Conservation (phyloP, 2,329 filamentous ascomycete species). For the Talaromyces sp. region DNA sequence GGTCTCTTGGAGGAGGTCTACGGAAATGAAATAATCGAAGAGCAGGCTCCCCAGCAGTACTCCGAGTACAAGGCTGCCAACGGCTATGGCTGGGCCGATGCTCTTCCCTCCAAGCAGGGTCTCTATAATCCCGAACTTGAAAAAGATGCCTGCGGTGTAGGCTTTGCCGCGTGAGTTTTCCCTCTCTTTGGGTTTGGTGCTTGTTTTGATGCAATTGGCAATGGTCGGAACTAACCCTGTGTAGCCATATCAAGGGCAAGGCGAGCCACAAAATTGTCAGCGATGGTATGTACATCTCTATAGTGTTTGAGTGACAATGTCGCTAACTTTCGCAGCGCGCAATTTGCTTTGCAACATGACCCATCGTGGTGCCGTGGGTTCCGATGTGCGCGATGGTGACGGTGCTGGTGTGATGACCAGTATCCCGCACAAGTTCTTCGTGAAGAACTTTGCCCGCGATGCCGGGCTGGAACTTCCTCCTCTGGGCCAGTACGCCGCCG, state of each 20-base stretch:
- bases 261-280: constrained; percentile 97
- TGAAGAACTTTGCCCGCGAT: constrained; percentile 96
- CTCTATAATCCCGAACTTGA: constrained; percentile 93
- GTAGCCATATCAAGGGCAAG: constrained; percentile 92
- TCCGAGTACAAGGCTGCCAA: constrained; percentile 51
- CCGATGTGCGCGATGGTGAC: constrained; percentile 95
- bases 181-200: background rate
- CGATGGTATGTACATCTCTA: constrained; percentile 65
- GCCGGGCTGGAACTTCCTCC: constrained; percentile 81
- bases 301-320: background rate
- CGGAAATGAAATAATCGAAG: constrained; percentile 42
- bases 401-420: constrained; percentile 99
- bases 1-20: constrained; percentile 47
- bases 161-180: constrained; percentile 81
- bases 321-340: constrained; percentile 54
- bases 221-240: constrained; percentile 14
- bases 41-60: constrained; percentile 41
- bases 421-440: constrained; percentile 95
- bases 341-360: constrained; percentile 99
- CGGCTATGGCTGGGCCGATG: constrained; percentile 89
- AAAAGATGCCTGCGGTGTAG: constrained; percentile 99
- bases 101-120: constrained; percentile 96
- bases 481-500: constrained; percentile 89
- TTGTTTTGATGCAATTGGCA: background rate
- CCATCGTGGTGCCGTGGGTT: constrained; percentile 95